Conservation (phyloP, 352 stramenopile species). For the Thalassiosira gravida region DNA sequence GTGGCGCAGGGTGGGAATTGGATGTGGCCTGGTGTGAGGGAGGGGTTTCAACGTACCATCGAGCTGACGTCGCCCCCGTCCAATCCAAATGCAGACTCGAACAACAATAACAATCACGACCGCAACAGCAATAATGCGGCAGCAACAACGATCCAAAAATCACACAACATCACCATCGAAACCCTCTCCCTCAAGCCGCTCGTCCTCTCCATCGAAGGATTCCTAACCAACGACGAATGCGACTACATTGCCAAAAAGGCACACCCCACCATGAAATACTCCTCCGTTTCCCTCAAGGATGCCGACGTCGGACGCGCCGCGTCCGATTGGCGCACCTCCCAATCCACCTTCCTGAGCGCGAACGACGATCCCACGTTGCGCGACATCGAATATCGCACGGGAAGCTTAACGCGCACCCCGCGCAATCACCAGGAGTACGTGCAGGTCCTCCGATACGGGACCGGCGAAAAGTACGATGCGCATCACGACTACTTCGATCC, state of each 20-base stretch:
- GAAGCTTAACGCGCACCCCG: conserved; percentile 73
- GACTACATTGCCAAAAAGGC: conserved; percentile 78
- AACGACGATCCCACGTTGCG: conserved; percentile 40
- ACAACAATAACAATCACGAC: too few relatives aligned
- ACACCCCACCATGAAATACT: conserved; percentile 74
- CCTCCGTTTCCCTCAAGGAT: conserved; percentile 83
- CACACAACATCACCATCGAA: conserved; percentile 64
- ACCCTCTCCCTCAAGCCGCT: conserved; percentile 83
- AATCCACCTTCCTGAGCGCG: conserved; percentile 66
- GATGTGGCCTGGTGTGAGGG: conserved; percentile 82
- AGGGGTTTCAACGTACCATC: conserved; percentile 70
- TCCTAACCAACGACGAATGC: conserved; percentile 82
- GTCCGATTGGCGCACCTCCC: conserved; percentile 84
- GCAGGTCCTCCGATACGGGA: conserved; percentile 75
- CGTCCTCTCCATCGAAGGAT: conserved; percentile 77
- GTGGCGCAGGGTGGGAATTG: conserved; percentile 79
- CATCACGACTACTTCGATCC: conserved; percentile 86
- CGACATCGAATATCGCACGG: conserved; percentile 70
- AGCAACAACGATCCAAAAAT: conserved; percentile 31
- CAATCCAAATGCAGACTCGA: too few relatives aligned
- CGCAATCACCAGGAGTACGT: conserved; percentile 78
- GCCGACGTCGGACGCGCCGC: conserved; percentile 78
- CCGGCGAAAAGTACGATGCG: conserved; percentile 75
- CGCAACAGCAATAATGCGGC: conserved; percentile 28
- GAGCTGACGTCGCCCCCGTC: conserved; percentile 34